These are phyloP conservation scores for Rhodomyrtus psidioides DNA, from an alignment of 441 rosid genomes.

Conservation along the genomic window DNA sequence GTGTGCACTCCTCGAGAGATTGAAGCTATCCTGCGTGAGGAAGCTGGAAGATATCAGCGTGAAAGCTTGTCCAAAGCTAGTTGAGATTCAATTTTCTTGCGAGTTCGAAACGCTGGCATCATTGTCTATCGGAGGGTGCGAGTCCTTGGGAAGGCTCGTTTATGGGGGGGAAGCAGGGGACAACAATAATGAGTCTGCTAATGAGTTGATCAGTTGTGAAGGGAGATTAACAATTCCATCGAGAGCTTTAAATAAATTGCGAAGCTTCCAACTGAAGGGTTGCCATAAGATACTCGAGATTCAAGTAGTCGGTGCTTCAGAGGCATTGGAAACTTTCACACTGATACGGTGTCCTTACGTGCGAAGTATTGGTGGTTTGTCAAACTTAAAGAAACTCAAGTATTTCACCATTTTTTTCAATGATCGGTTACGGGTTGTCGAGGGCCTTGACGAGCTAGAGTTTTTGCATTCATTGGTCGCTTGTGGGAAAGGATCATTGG, in stretches of 20 bases:
- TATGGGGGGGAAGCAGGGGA: not conserved
- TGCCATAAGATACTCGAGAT: not conserved
- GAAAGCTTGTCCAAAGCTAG: too few relatives aligned
- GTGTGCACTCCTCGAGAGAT: too few relatives aligned
- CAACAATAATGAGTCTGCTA: too few relatives aligned
- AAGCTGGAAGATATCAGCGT: too few relatives aligned
- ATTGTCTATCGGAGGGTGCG: rapidly evolving
- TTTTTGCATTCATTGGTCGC: too few relatives aligned
- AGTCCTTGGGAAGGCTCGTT: not conserved
- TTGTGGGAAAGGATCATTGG: not conserved
- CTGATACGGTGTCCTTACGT: rapidly evolving
- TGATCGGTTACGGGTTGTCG: not conserved
- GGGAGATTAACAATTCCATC: not conserved
- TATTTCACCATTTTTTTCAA: too few relatives aligned
- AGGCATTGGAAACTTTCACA: rapidly evolving
- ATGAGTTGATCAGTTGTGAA: not conserved
- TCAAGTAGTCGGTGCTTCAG: not conserved
- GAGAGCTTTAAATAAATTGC: not conserved
- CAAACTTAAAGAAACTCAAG: not conserved
- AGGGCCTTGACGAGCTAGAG: not conserved
- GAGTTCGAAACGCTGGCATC: too few relatives aligned
- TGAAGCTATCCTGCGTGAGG: too few relatives aligned
- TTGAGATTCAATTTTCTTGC: not conserved
- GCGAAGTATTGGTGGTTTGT: not conserved
- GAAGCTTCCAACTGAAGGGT: rapidly evolving